phyloP scores from a whole-genome alignment of 2,329 filamentous ascomycete genomes.

The Cytospora mali region DNA sequence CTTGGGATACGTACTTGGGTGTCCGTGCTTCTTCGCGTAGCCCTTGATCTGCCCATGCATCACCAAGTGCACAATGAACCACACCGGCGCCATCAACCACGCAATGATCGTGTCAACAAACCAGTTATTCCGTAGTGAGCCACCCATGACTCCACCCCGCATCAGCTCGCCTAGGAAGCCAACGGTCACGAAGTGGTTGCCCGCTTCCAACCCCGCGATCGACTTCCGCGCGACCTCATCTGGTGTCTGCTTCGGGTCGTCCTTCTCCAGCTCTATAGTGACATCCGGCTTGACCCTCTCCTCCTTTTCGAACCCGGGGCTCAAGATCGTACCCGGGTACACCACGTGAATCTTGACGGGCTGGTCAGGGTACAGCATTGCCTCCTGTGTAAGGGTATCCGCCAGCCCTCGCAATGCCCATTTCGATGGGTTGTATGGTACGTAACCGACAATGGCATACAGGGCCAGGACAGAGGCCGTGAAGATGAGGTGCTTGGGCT shows the following conservation, averaged over 20 bases:
- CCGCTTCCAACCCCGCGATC: slow-evolving; percentile 75
- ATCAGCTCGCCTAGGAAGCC: slow-evolving; percentile 72
- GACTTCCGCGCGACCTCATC: slow-evolving; percentile 73
- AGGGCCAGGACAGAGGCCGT: slow-evolving; percentile 79
- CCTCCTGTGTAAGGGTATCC: slow-evolving; percentile 81
- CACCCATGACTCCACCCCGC: slow-evolving; percentile 62
- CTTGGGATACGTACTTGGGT: slow-evolving; percentile 54
- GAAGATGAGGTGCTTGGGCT: slow-evolving; percentile 80
- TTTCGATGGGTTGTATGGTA: slow-evolving; percentile 82
- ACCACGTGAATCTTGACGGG: slow-evolving; percentile 78
- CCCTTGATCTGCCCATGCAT: slow-evolving; percentile 60
- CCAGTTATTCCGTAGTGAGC: slow-evolving; percentile 60
- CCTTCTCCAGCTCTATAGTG: slow-evolving; percentile 77
- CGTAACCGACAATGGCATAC: slow-evolving; percentile 79
- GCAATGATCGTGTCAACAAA: slow-evolving; percentile 60
- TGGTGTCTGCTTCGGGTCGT: slow-evolving; percentile 78
- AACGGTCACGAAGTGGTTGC: slow-evolving; percentile 78
- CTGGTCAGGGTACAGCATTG: slow-evolving; percentile 77
- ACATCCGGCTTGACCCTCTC: slow-evolving; percentile 78
- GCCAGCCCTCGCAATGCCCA: slow-evolving; percentile 80
- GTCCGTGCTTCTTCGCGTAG: slow-evolving; percentile 60
- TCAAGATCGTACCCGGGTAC: slow-evolving; percentile 80
- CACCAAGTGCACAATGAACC: slow-evolving; percentile 59
- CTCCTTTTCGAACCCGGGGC: slow-evolving; percentile 75
- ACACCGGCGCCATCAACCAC: slow-evolving; percentile 56